phyloP scores from a whole-genome alignment of 2,329 filamentous ascomycete species.

The Trichoderma aggressivum region DNA sequence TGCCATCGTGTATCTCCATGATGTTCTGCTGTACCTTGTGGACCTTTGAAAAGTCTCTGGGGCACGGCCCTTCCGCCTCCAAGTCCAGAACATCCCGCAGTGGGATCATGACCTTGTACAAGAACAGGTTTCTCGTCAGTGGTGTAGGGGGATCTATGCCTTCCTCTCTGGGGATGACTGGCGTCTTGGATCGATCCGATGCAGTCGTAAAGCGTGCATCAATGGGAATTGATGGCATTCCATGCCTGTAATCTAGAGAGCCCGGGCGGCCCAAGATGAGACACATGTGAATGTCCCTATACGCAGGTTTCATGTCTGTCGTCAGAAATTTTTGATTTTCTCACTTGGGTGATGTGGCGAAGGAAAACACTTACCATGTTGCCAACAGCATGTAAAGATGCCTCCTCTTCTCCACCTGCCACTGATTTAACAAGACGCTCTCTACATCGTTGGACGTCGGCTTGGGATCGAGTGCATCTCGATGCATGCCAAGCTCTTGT shows the following conservation, averaged over 20 bases:
- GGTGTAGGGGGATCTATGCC: slow-evolving; percentile 53
- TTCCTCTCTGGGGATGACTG: slow-evolving; percentile 46
- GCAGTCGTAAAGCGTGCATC: slow-evolving; percentile 47
- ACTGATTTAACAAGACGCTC: slow-evolving; percentile 53
- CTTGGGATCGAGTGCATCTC: slow-evolving; percentile 50
- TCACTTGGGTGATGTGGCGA: not conserved
- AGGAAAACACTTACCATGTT: slow-evolving; percentile 30
- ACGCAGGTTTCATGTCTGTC: not conserved
- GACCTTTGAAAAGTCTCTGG: slow-evolving; percentile 52
- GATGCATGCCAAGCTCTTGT: slow-evolving; percentile 60
- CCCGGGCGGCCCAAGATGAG: slow-evolving; percentile 54
- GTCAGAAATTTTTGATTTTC: not conserved
- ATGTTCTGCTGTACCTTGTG: slow-evolving; percentile 53
- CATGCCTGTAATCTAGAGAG: slow-evolving; percentile 49
- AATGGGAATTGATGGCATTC: slow-evolving; percentile 48
- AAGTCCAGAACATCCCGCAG: slow-evolving; percentile 54
- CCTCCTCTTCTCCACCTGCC: slow-evolving; percentile 54
- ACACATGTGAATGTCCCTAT: slow-evolving; percentile 54
- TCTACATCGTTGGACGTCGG: slow-evolving; percentile 45
- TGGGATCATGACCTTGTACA: slow-evolving; percentile 45
- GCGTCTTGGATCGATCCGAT: slow-evolving; percentile 43
- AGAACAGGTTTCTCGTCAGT: slow-evolving; percentile 52
- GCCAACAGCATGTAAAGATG: slow-evolving; percentile 55
- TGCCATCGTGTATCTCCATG: slow-evolving; percentile 44
- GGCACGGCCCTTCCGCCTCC: slow-evolving; percentile 54